Evolutionary conservation across 495 filamentous ascomycete genomes (phyloP), one percentile per base, ranked within the genome.

Genomic region (Tetracladium marchalianum): DNA sequence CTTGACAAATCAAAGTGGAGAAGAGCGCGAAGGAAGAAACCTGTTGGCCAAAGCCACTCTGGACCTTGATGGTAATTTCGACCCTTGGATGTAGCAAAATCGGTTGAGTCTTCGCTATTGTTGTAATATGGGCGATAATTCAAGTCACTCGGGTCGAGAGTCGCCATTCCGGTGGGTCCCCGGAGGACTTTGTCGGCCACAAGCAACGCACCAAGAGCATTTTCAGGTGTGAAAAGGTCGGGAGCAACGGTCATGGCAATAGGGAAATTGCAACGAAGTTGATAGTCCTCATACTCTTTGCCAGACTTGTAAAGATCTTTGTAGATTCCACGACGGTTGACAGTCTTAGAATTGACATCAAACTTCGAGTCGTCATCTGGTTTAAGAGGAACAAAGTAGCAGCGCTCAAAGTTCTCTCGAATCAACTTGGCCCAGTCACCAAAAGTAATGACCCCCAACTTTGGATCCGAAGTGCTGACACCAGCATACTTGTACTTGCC

Each of bases 11-110:
- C 90, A 58, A 97, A 96, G 61, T 85, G 82, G 42, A 97, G 68
- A 46, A 99, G 67, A 1, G 93, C 93, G 32, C 93, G 76, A 12
- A 96, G 70, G 70, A 90, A 97, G 72, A 85, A 99, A 7, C 93
- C 93, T 4, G 85, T 87, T 1, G 89, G 93, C 93, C 93, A 99
- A n/a, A 95, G 69, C 93, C 93, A 99, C 63, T 99, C 93, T 0
- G 93, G 93, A 1, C 93, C 93, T 63, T 97, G 92, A 61, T 99
- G 93, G 62, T 99, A 99, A 59, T 95, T 96, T 13, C 93, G 72
- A 11, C 93, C 93, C 56, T 97, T 97, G 46, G 82, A 78, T 0
- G 88, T 96, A 1, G 82, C 74, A 58, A 95, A 97, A 59, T 95
- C 85, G 32, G 73, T 77, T 10, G 78, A 86, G 63, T 99, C 93